These are phyloP conservation scores for Amniculicola lignicola DNA, from an alignment of 495 filamentous ascomycete species.

Conservation along the genomic window DNA sequence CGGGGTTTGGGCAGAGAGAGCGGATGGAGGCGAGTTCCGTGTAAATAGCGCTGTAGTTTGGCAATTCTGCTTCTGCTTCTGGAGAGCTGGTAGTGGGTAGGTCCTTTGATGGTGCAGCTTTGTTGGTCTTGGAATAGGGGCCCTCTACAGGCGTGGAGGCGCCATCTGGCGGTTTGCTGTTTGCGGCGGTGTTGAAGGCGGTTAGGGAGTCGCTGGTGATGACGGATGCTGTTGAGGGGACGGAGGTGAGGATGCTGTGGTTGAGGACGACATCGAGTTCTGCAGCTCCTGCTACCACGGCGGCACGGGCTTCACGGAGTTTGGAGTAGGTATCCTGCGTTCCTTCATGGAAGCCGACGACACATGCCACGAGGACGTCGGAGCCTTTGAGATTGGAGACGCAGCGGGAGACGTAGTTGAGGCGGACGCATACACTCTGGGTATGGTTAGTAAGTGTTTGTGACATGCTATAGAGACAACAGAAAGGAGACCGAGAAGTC, in stretches of 20 bases:
- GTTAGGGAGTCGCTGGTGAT: constrained; percentile 22
- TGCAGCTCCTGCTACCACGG: constrained; percentile 55
- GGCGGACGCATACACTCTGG: constrained; percentile 58
- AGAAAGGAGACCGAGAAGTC: background rate
- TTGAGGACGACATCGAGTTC: constrained; percentile 72
- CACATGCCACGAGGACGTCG: constrained; percentile 56
- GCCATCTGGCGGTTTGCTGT: constrained; percentile 15
- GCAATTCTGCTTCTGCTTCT: constrained; percentile 1
- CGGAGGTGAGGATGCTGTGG: constrained; percentile 50
- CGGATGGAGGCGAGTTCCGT: constrained; percentile 56
- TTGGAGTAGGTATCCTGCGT: constrained; percentile 55
- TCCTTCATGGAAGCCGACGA: constrained; percentile 67
- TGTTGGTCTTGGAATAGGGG: constrained; percentile 18
- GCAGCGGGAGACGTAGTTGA: constrained; percentile 52
- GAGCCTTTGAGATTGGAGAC: constrained; percentile 52
- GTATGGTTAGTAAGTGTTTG: constrained; percentile 13
- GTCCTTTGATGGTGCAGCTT: background rate
- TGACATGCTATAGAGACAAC: background rate
- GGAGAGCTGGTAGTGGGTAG: background rate
- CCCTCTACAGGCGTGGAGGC: constrained; percentile 11
- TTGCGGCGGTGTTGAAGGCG: constrained; percentile 23
- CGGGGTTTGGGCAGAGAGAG: constrained; percentile 48
- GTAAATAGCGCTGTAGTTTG: constrained; percentile 53
- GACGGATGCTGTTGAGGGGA: background rate
- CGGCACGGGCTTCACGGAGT: constrained; percentile 41